Percentiles rank a stretch among this genome's conserved stretches.
Conservation (phyloP, 495 filamentous ascomycete genomes). For the Penicillium canescens region DNA sequence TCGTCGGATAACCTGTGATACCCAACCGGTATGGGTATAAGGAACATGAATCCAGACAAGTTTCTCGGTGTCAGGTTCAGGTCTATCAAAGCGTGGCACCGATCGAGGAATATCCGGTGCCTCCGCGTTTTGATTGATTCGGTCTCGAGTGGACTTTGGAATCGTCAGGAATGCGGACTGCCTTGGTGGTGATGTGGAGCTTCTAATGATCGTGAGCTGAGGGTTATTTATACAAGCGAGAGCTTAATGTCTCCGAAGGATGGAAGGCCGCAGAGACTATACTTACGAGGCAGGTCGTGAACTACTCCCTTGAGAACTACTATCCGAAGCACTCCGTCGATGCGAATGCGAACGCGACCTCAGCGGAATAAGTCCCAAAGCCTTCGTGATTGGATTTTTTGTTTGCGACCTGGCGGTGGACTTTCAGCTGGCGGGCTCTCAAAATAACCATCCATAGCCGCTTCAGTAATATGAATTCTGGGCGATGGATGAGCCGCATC, state of each 20-base stretch:
- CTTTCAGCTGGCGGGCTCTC: constrained; percentile 21
- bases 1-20: constrained; percentile 39
- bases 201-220: constrained; percentile 1
- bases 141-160: constrained; percentile 27
- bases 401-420: constrained; percentile 14
- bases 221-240: neutral
- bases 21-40: constrained; percentile 67
- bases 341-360: constrained; percentile 8
- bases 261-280: too few relatives aligned
- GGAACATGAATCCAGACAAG: constrained; percentile 69
- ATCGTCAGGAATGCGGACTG: constrained; percentile 27
- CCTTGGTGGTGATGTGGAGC: constrained; percentile 20
- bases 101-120: constrained; percentile 29
- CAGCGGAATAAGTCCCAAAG: constrained; percentile 10
- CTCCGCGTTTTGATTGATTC: constrained; percentile 22
- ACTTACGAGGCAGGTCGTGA: constrained; percentile 25
- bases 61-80: constrained; percentile 44
- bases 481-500: constrained; percentile 22
- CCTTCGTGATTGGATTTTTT: constrained; percentile 8
- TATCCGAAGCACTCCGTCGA: constrained; percentile 16
- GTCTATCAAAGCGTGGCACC: constrained; percentile 38
- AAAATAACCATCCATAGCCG: constrained; percentile 25
- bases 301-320: constrained; percentile 16
- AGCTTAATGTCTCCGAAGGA: too few relatives aligned
- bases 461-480: constrained; percentile 36